Evolutionary conservation across 139 green algal genomes (phyloP), one percentile per base, ranked within the genome.

Genomic region (Tetradesmus lagerheimii): DNA sequence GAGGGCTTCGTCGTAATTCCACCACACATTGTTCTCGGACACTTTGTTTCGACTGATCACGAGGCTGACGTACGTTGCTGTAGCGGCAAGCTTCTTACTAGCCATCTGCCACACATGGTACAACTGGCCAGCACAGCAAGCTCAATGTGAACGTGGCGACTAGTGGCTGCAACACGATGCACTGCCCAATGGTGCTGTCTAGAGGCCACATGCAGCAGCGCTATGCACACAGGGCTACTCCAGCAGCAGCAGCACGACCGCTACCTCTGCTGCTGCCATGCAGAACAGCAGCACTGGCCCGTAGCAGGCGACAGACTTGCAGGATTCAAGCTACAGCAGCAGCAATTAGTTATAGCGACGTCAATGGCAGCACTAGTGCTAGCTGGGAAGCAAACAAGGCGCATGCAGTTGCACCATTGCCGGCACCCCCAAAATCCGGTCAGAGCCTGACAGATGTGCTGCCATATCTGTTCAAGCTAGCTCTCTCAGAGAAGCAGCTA

Each of bases 381-480:
- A 47, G 50, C 50, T 35, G 31, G 18, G 16, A 31, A 4, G 81
- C 81, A 74, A 38, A 87, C 5, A 27, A 74, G 50, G 34, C 41
- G 23, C 29, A 64, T 31, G 62, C 37, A 23, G 66, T 82, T 27
- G 37, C 35, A 18, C 89, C 86, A 18, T 92, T 96, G 47, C 95
- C 95, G 6, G 43, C 79, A n/a, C 87, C 93, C 8, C 95, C 95
- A 16, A 47, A 80, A 23, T 71, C 35, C 29, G 34, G n/a, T 1
- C 75, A 43, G 34, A 88, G 71, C 0, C 67, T 96, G 12, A 3
- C 12, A 0, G 80, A 88, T 9, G 92, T 99, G 38, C 81, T 98
- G 80, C 96, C 96, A 9, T 99, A 98, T 88, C 89, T 99, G 4
- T 47, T 91, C 14, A 88, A 89, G 25, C 92, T 99, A 20, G 96